Percentiles rank a stretch among this genome's conserved stretches.
Evolutionary conservation across 176 grass and related monocot species (phyloP).

Genomic region (Oryza longistaminata): DNA sequence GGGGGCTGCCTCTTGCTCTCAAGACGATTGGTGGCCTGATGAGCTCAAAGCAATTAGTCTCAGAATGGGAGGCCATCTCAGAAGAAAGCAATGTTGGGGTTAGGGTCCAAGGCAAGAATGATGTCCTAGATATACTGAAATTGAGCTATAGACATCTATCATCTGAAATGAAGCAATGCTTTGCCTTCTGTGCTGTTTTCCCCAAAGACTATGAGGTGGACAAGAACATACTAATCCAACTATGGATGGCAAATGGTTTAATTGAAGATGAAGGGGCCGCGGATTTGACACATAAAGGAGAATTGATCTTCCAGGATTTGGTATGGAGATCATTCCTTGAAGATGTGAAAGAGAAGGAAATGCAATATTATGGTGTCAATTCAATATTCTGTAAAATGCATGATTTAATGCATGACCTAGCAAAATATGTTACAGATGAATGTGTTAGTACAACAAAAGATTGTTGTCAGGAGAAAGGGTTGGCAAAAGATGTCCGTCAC

Average conservation of each 20-base stretch:
- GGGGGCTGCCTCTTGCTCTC: not conserved
- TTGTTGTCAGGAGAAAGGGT: too few relatives aligned
- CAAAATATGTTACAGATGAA: not conserved
- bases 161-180: not conserved
- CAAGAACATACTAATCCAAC: too few relatives aligned
- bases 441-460: not conserved
- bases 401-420: slow-evolving; percentile 38
- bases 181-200: too few relatives aligned
- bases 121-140: not conserved
- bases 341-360: not conserved
- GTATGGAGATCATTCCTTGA: slow-evolving; percentile 30
- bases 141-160: not conserved
- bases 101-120: not conserved
- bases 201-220: not conserved
- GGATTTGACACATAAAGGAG: not conserved
- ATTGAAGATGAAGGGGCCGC: not conserved
- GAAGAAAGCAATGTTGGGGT: not conserved
- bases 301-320: not conserved
- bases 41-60: not conserved
- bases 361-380: too few relatives aligned
- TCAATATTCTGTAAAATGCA: slow-evolving; percentile 20
- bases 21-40: slow-evolving; percentile 1
- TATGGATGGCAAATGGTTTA: not conserved
- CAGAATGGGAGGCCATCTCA: not conserved
- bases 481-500: not conserved